A percentile compares a stretch with the other conserved stretches of the same genome.
These are phyloP conservation scores for Talaromyces albobiverticillius DNA, from an alignment of 2,329 filamentous ascomycete species.

Conservation along the genomic window DNA sequence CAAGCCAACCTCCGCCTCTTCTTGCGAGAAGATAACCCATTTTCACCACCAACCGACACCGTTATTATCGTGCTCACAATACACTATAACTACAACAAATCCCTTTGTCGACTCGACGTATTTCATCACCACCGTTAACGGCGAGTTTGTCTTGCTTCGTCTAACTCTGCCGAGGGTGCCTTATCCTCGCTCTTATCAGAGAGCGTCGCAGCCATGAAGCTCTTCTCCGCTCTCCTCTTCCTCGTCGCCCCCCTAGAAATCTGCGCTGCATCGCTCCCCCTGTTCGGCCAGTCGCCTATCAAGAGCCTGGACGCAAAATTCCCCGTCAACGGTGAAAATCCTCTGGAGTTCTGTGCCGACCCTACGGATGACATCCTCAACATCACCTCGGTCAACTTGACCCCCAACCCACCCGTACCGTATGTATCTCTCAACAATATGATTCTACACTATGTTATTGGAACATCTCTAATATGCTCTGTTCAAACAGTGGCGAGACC, in stretches of 20 bases:
- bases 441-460: not conserved
- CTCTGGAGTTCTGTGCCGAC: constrained; percentile 73
- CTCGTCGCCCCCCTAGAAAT: constrained; percentile 46
- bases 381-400: constrained; percentile 76
- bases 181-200: not conserved
- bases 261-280: constrained; percentile 40
- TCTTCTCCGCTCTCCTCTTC: constrained; percentile 41
- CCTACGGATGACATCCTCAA: constrained; percentile 67
- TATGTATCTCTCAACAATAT: constrained; percentile 47
- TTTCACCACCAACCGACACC: not conserved
- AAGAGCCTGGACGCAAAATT: constrained; percentile 51
- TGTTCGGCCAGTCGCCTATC: constrained; percentile 53
- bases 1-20: constrained; percentile 5
- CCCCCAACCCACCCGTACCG: constrained; percentile 83
- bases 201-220: constrained; percentile 35
- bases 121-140: not conserved
- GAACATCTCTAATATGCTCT: constrained; percentile 18
- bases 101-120: not conserved
- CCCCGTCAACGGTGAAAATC: constrained; percentile 79
- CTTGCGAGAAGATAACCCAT: not conserved
- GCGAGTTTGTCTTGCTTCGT: not conserved
- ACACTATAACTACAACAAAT: too few species aligned
- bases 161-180: not conserved
- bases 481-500: constrained; percentile 62
- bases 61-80: not conserved